Evolutionary conservation across 305 asterid genomes (phyloP).

Genomic region (Withania somnifera): DNA sequence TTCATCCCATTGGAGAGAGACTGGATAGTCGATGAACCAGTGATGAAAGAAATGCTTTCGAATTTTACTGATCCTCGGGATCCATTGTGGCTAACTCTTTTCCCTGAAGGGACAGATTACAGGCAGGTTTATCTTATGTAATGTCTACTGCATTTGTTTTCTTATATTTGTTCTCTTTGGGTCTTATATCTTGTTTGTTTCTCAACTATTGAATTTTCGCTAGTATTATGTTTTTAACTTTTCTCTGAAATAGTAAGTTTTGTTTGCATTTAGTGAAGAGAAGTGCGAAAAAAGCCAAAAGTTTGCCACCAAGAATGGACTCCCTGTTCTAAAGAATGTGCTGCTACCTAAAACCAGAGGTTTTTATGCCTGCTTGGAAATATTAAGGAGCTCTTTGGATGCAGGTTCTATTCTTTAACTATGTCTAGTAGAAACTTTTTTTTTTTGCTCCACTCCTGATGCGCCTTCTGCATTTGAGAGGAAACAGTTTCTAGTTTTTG

Average conservation of each 20-base stretch:
- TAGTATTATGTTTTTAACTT: not conserved
- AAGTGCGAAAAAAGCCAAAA: constrained; percentile 47
- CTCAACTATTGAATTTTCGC: not conserved
- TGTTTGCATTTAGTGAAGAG: constrained; percentile 28
- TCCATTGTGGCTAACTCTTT: constrained; percentile 58
- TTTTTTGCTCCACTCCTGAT: not conserved
- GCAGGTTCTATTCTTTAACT: constrained; percentile 34
- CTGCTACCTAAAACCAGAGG: constrained; percentile 54
- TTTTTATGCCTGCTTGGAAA: constrained; percentile 43
- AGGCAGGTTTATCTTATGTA: constrained; percentile 20
- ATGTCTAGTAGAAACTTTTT: not conserved
- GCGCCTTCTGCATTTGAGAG: not conserved
- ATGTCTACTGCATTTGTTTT: not conserved
- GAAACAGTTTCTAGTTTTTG: not conserved
- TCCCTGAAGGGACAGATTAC: constrained; percentile 69
- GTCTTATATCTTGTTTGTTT: not conserved
- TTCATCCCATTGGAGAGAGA: constrained; percentile 60
- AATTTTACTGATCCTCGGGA: constrained; percentile 25
- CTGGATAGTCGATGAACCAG: constrained; percentile 45
- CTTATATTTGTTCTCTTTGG: not conserved
- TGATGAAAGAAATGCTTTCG: constrained; percentile 37
- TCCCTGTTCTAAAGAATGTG: constrained; percentile 49
- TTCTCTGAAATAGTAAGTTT: not conserved
- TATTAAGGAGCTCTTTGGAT: constrained; percentile 43
- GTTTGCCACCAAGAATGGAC: constrained; percentile 43